These are phyloP conservation scores for Tetratostichococcus sp. DNA, from an alignment of 139 green algal genomes.

Conservation along the genomic window DNA sequence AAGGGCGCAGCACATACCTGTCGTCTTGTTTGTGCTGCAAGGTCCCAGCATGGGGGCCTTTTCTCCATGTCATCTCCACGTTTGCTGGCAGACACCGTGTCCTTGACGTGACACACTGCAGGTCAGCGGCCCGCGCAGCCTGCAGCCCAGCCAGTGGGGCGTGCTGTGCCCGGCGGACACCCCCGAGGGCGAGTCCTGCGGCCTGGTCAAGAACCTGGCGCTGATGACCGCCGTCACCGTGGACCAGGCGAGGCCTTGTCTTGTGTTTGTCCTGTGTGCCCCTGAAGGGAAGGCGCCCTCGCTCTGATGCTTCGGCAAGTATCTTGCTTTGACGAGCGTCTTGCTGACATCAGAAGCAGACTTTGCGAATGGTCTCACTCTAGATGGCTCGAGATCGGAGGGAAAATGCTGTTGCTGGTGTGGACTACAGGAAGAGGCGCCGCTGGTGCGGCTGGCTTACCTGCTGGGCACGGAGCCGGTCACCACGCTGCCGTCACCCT, in stretches of 20 bases:
- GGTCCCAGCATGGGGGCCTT: no score
- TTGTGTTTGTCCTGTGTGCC: no score
- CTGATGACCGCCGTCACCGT: slow-evolving; percentile 99
- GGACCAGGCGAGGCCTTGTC: slow-evolving; percentile 54
- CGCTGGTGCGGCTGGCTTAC: slow-evolving; percentile 51
- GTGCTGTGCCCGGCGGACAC: slow-evolving; percentile 98
- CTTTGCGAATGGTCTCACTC: no score
- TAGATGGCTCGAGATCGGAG: no score
- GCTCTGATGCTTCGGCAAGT: no score
- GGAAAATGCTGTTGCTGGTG: not conserved
- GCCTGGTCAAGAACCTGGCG: slow-evolving; percentile 98
- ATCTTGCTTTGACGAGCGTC: no score
- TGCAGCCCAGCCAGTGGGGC: slow-evolving; percentile 97
- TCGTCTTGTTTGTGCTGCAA: no score
- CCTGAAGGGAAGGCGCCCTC: no score
- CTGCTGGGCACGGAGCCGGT: slow-evolving; percentile 78
- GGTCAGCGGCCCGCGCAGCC: slow-evolving; percentile 75
- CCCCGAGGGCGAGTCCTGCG: slow-evolving; percentile 93
- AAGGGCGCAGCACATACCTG: no score
- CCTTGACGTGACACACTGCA: slow-evolving; percentile 6
- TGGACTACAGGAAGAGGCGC: slow-evolving; percentile 40
- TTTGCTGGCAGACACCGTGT: not conserved
- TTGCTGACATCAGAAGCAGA: no score
- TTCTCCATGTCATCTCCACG: no score
- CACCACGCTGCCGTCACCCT: slow-evolving; percentile 44